A percentile compares a stretch with the other conserved stretches of the same genome.
phyloP scores from a whole-genome alignment of 208 protist genomes.

The Acanthamoeba culbertsoni region DNA sequence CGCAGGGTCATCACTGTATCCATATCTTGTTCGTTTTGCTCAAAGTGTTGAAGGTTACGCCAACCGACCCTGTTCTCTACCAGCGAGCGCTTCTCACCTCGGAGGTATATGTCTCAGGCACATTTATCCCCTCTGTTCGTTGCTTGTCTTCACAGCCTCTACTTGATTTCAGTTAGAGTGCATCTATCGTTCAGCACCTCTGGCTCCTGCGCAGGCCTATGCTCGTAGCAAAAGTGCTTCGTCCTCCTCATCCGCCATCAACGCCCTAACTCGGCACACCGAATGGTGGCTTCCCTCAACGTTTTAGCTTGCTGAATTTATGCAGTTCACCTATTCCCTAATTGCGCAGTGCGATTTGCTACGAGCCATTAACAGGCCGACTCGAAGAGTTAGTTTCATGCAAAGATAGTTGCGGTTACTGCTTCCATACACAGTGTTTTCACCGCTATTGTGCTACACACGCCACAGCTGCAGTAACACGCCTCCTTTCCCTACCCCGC shows the following conservation, averaged over 20 bases:
- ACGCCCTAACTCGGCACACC: background rate
- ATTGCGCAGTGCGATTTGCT: background rate
- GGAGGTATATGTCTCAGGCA: too few species aligned
- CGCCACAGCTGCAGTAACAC: background rate
- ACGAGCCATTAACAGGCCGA: background rate
- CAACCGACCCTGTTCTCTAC: background rate
- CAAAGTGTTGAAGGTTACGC: background rate
- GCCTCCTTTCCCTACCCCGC: background rate
- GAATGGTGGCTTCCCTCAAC: background rate
- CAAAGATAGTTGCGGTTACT: background rate
- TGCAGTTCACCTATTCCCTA: background rate
- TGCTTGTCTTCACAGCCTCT: too few species aligned
- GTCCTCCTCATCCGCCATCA: background rate
- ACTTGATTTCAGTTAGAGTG: background rate
- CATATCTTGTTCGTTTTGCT: conserved; percentile 22
- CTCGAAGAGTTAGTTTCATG: background rate
- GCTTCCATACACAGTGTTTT: background rate
- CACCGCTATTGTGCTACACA: background rate
- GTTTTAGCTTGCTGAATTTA: background rate
- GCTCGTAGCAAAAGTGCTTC: background rate
- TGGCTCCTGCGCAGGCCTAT: background rate
- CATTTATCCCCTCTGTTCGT: too few species aligned
- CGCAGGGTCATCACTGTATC: conserved; percentile 19
- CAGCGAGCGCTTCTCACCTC: conserved; percentile 9
- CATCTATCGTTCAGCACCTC: background rate